Base-by-base conservation (phyloP, 495 filamentous ascomycete species). In the Trichoderma gamsii region DNA sequence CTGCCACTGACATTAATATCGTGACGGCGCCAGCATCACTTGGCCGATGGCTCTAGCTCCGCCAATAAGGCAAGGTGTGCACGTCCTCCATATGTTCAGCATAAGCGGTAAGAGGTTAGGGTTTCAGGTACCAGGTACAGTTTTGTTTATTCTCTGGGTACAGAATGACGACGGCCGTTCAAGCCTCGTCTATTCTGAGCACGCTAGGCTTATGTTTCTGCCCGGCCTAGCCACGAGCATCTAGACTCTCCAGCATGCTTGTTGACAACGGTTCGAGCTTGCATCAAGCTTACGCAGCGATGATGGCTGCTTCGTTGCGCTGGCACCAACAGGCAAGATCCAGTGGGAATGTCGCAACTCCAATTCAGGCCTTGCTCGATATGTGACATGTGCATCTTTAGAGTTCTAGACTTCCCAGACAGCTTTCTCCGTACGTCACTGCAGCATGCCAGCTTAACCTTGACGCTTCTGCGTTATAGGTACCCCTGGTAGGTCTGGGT, bases 281-380 rank as follows among this genome's bases (percentile, higher is more conserved):
- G 56, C 56, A 61, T 12, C 56, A 29, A 32, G 12, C 56, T 61
- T 61, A 25, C 23, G 56, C 56, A 61, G 56, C 56, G 56, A 61
- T 61, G 56, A 32, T 25, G 25, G 25, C 29, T 18, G 12, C 15
- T 11, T 25, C 27, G 23, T 61, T 61, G 56, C 25, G 56, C 56
- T 61, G 56, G 56, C 56, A 61, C 56, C 56, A 61, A 25, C 56
- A 61, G 15, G 56, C 25, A 29, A 29, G 25, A 15, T 16, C 25
- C 23, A 61, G 56, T 29, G n/a, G 25, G 11, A 61, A 61, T 56
- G 56, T 61, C 56, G 25, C 56, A 61, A 32, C 56, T 61, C 12
- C 56, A 18, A 32, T 21, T 61, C 29, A 21, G 56, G 56, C 25
- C 56, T 9, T 61, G 56, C 35, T 38, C 35, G 35, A 38, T 38